Evolutionary conservation across 495 filamentous ascomycete genomes (phyloP).

Genomic region (Penicilliopsis zonata): DNA sequence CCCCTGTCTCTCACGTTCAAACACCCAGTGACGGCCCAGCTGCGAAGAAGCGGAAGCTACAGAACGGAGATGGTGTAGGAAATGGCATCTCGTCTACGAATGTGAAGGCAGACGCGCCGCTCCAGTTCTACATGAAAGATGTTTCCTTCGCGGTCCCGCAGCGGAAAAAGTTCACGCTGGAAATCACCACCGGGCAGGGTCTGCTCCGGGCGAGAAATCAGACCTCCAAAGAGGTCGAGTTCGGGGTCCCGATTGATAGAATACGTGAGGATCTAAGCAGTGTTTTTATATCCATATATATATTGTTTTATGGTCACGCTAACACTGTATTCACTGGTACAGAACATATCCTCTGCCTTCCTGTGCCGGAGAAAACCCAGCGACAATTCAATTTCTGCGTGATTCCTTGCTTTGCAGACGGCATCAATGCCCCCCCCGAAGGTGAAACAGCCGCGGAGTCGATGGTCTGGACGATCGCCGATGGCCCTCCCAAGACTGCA

Average conservation of each 20-base stretch:
- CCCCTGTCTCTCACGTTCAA: constrained; percentile 11
- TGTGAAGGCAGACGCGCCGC: constrained; percentile 25
- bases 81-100: constrained; percentile 28
- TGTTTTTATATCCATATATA: too few species aligned
- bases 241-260: constrained; percentile 54
- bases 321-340: constrained; percentile 3
- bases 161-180: constrained; percentile 82
- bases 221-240: constrained; percentile 51
- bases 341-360: constrained; percentile 73
- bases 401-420: constrained; percentile 52
- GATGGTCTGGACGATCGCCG: constrained; percentile 73
- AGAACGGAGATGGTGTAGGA: constrained; percentile 30
- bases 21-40: constrained; percentile 20
- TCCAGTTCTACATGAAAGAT: constrained; percentile 49
- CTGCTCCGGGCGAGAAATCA: constrained; percentile 59
- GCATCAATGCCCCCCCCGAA: constrained; percentile 34
- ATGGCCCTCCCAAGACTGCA: constrained; percentile 53
- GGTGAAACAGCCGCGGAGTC: constrained; percentile 42
- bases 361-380: constrained; percentile 82
- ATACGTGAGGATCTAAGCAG: constrained; percentile 48
- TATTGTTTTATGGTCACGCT: constrained; percentile 1
- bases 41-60: constrained; percentile 45
- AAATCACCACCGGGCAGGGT: constrained; percentile 43
- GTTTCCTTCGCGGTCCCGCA: constrained; percentile 70
- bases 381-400: constrained; percentile 84